Base-by-base conservation (phyloP, 176 grass and related monocot genomes). In the Triticum turgidum region DNA sequence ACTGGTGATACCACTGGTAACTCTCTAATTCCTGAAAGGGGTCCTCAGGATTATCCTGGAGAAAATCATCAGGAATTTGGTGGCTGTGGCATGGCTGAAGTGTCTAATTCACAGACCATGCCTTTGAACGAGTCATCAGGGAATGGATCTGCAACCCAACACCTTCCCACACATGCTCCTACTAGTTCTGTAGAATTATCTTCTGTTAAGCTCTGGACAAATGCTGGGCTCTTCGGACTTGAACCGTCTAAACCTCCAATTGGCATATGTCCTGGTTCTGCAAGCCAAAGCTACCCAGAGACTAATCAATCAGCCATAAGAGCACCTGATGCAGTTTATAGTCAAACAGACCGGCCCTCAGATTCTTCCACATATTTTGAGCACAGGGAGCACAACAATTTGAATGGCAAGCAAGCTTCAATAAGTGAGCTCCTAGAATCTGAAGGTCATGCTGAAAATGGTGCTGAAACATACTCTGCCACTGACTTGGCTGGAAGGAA, bases 161-260 rank as follows among this genome's bases (percentile, higher is more conserved):
- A 74, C 51, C 59, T 78, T 83, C 81, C 81, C 65, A 24, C 76
- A 85, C 59, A 70, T 86, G 64, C 39, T 56, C 61, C 67, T 80
- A 35, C 70, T 82, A 78, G 78, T 78, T 89, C 84, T 77, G 44
- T 79, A 89, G 89, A 29, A 78, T 61, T 79, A 75, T 78, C 92
- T 49, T 85, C 97, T 73, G 77, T 93, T 88, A 95, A 90, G 79
- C 94, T 99, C 65, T 99, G 97, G 97, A 97, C 97, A 90, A 99
- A 99, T 90, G 97, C 94, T 77, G 90, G 94, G 22, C 94, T 99
- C 83, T 99, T 99, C 87, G 97, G 97, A 85, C 90, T 97, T 76
- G 92, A 97, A 79, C 97, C 97, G 66, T 97, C 94, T 41, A 99
- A 99, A 83, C 97, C 97, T 82, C 90, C 91, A 77, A 90, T 88